Base-by-base conservation (phyloP, 1,284 basidiomycete genomes). In the Ganoderma multipileum region DNA sequence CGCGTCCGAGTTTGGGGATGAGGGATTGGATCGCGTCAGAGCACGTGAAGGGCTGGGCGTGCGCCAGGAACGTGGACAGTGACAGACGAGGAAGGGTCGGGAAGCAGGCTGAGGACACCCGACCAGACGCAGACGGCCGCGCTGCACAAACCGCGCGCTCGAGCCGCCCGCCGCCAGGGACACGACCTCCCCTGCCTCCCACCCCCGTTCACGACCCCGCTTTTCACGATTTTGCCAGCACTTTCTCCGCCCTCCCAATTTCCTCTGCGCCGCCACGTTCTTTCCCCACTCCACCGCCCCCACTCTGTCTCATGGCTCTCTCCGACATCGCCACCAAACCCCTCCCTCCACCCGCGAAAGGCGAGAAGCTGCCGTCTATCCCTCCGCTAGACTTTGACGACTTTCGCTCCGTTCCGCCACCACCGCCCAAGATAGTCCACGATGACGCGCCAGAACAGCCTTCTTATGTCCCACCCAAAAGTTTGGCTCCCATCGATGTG, bases 361-460 rank as follows among this genome's bases (percentile, higher is more conserved):
- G 80, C 73, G 78, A 80, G 63, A 79, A 79, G 70, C 76, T 82
- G 2, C 82, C 83, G 30, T 78, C 79, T 14, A 74, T 76, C 20
- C 83, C 81, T 14, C 79, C 79, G 23, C 71, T 70, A 67, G 71
- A 74, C 61, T 71, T 70, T 60, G 77, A 79, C 60, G 70, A 71
- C 64, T 39, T 65, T 28, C 63, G 71, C 33, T 70, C 78, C 11
- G 80, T 81, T 4, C 79, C 78, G 6, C 81, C 79, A 12, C 81
- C 83, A 39, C 81, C 83, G 39, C 78, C 80, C 55, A 85, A 84
- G 76, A 74, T 73, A 60, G 33, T 68, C 20, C 75, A 72, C 42
- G 68, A 75, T 62, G 26, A 42, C 12, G 70, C 73, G 0, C 65
- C 74, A 52, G 68, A 71, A 50, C 60, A 39, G 57, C 38, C 65